Conservation (phyloP, 257 asterid species). For the Solanum dulcamara region DNA sequence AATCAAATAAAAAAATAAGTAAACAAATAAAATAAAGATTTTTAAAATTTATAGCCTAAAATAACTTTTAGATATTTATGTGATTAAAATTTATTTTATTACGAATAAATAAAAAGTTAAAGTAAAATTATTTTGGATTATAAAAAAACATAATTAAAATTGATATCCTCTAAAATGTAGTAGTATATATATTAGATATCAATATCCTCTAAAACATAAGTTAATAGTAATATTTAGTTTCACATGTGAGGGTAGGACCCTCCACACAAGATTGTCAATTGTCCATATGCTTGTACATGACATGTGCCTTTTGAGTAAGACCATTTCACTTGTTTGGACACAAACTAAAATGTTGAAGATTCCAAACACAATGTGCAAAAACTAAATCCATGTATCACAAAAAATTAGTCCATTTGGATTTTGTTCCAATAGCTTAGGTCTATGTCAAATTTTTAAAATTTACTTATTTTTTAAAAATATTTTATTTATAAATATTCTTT, state of each 20-base stretch:
- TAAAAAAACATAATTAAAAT: too few relatives aligned
- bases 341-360: background rate
- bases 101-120: background rate
- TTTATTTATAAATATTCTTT: background rate
- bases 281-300: constrained; percentile 39
- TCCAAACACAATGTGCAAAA: background rate
- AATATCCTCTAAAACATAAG: background rate
- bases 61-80: background rate
- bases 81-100: background rate
- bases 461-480: background rate
- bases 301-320: constrained; percentile 28
- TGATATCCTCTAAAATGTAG: background rate
- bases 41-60: background rate
- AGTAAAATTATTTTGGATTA: background rate
- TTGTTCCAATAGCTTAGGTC: background rate
- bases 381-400: background rate
- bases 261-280: constrained; percentile 3
- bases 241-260: constrained; percentile 50
- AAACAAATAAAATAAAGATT: too few relatives aligned
- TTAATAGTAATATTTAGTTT: constrained; percentile 1
- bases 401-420: background rate
- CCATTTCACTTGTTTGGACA: background rate
- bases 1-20: too few relatives aligned
- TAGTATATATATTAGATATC: background rate
- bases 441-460: background rate